A percentile compares a stretch with the other conserved stretches of the same genome.
phyloP scores from a whole-genome alignment of 768 basidiomycete genomes.

The Boletus rex-veris region DNA sequence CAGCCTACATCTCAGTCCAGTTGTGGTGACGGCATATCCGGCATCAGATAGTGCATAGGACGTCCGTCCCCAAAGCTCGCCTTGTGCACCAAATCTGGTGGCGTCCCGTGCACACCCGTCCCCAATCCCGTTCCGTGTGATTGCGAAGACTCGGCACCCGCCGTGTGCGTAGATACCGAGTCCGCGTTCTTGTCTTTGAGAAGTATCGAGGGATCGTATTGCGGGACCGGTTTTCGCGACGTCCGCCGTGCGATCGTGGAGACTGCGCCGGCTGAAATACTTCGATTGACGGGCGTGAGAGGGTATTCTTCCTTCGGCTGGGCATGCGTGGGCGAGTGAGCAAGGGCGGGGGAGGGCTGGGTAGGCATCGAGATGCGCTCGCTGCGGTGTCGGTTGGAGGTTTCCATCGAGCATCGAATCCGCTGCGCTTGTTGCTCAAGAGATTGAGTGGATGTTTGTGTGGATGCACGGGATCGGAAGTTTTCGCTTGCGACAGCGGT shows the following conservation, averaged over 20 bases:
- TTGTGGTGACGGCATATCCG: constrained; percentile 48
- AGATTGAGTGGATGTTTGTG: neutral
- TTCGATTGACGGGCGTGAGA: constrained; percentile 27
- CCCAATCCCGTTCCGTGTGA: constrained; percentile 24
- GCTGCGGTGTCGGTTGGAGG: constrained; percentile 19
- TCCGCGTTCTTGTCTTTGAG: constrained; percentile 20
- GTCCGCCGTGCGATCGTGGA: constrained; percentile 27
- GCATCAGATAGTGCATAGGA: constrained; percentile 56
- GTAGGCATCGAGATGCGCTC: constrained; percentile 32
- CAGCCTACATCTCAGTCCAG: constrained; percentile 21
- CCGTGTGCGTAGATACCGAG: constrained; percentile 21
- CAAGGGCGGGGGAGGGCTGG: constrained; percentile 12
- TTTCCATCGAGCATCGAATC: constrained; percentile 32
- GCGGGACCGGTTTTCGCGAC: constrained; percentile 57
- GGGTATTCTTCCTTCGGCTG: constrained; percentile 31
- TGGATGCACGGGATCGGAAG: constrained; percentile 11
- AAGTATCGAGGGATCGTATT: constrained; percentile 38
- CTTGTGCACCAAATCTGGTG: constrained; percentile 36
- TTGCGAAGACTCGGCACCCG: constrained; percentile 25
- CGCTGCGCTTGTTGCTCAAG: constrained; percentile 32
- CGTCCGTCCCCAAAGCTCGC: constrained; percentile 44
- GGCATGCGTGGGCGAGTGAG: constrained; percentile 13
- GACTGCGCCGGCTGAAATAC: constrained; percentile 27
- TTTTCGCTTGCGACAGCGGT: neutral
- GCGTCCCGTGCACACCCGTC: constrained; percentile 3